Base-by-base conservation (phyloP, 352 stramenopile species). In the Phytopythium ostracodes region DNA sequence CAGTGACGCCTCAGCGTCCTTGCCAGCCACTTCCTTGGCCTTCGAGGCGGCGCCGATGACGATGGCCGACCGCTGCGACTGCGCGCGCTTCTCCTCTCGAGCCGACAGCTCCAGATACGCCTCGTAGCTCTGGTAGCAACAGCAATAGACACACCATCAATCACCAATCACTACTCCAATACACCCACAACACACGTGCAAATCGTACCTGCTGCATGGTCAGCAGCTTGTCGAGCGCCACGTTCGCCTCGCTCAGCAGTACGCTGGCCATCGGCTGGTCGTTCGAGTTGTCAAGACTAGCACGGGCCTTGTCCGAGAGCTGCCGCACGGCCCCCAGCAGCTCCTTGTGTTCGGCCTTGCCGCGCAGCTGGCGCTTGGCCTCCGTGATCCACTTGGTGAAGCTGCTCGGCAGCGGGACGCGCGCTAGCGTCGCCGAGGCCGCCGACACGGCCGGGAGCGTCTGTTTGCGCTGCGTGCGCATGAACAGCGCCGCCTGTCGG, bases 401-500 rank as follows among this genome's bases (percentile, higher is more conserved):
- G 62, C 63, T 79, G 17, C 54, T 22, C 15, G 78, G 77, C 22
- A 90, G 57, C 51, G 73, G 62, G 31, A 87, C 62, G 17, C 70
- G 67, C 24, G 71, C 76, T 52, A 88, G 64, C 65, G 75, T 64
- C 29, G 67, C 63, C 66, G 77, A 77, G 29, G 75, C 76, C 7
- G 73, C 79, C 20, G 79, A 77, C 40, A 88, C 66, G 6, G 67
- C 64, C 12, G 79, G 65, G 10, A 87, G 60, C 63, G 67, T 77
- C 33, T 70, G 76, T 51, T 76, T 77, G 9, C 60, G 69, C 62
- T 86, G 69, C 27, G 72, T 64, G 54, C 78, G 78, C 76, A 87
- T 81, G 58, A 90, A 90, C 31, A 83, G 62, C 35, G 68, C 67
- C 12, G 81, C 81, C 47, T 77, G 63, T 33, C 81, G 78, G n/a